Evolutionary conservation across 2,329 filamentous ascomycete genomes (phyloP), one percentile per base, ranked within the genome.

Genomic region (Epichloe sp.): DNA sequence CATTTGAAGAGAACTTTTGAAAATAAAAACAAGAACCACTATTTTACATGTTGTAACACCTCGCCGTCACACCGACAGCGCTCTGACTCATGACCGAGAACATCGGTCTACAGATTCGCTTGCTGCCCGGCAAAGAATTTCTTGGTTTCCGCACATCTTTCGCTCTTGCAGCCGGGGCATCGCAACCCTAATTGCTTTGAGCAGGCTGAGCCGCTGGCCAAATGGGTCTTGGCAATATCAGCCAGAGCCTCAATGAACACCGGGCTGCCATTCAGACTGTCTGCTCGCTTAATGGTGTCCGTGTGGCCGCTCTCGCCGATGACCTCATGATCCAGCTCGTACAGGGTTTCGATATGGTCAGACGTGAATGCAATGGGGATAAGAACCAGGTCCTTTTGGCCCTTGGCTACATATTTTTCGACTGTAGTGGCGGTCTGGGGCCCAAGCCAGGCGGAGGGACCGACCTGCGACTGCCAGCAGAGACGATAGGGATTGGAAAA

Each of bases 281-380:
- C 93, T 1, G 85, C 88, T 52, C 93, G 80, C 74, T 94, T 95
- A 56, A 98, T 82, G 0, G 82, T 85, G 35, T 90, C 88, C 0
- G 79, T 71, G 61, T 86, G 80, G 14, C 85, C 82, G 1, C 79
- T 88, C 67, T 95, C 90, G 52, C 88, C 86, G 62, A 98, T 97
- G 40, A 98, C 88, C 69, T 98, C 93, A 60, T 88, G 77, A 65
- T 98, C 93, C 49, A 98, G 73, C 68, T 98, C 93, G 65, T 85
- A 97, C 1, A 98, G 74, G 0, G 93, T 98, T 71, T 98, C 93
- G 58, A 98, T 98, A 65, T 98, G 93, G 62, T 98, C 93, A n/a
- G 88, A 95, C 0, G 93, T 98, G 65, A 98, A 98, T 5, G 93
- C 93, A 57, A 98, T 94, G 0, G 93, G 93, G 51, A 98, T 88